Conservation (phyloP, 306 rosid species). For the Carpinus viminea region DNA sequence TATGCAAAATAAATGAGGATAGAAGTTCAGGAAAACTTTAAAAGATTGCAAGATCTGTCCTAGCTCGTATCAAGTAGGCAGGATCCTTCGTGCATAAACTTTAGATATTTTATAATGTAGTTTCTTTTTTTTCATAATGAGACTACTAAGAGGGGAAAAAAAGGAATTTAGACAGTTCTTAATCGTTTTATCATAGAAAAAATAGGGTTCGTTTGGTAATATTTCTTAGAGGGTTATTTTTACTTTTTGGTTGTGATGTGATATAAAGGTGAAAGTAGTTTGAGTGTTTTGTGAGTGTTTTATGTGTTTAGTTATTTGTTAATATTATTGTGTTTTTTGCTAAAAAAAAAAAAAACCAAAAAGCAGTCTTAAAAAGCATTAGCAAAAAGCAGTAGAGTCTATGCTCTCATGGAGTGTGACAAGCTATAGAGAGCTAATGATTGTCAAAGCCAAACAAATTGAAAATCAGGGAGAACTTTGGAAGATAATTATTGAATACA, state of each 20-base stretch:
- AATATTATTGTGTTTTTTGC: no score
- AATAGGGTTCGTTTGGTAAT: no score
- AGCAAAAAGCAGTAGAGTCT: background rate
- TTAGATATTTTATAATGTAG: background rate
- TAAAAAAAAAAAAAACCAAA: no score
- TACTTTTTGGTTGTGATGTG: no score
- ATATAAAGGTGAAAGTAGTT: no score
- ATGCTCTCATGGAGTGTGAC: background rate
- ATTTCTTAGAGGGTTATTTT: no score
- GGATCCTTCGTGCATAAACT: background rate
- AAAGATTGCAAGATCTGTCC: background rate
- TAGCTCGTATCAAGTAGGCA: background rate
- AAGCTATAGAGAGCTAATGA: background rate
- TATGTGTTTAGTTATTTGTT: no score
- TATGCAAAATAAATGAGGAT: background rate
- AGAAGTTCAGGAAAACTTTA: background rate
- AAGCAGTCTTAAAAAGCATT: no score
- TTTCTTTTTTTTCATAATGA: background rate
- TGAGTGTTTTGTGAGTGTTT: no score
- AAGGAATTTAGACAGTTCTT: background rate
- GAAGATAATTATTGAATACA: background rate
- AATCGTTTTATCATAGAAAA: background rate
- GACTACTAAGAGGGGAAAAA: background rate
- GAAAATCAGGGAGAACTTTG: background rate
- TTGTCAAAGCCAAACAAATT: conserved; percentile 5